Conservation (phyloP, 352 stramenopile genomes). For the Pilasporangium apinafurcum region DNA sequence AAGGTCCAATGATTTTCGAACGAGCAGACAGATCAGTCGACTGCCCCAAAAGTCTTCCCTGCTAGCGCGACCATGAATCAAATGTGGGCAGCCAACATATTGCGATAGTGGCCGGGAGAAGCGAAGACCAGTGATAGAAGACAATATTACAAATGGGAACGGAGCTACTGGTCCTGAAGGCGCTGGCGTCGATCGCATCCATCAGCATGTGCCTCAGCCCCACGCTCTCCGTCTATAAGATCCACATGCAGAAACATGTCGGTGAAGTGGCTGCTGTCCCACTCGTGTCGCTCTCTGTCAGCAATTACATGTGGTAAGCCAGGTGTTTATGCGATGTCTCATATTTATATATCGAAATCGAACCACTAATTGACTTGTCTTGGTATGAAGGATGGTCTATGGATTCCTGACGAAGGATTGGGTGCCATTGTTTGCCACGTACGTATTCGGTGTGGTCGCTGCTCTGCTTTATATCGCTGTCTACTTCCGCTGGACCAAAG, state of each 20-base stretch:
- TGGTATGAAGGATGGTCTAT: slow-evolving; percentile 29
- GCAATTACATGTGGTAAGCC: slow-evolving; percentile 31
- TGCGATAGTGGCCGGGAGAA: too few relatives aligned
- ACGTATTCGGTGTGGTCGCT: slow-evolving; percentile 4
- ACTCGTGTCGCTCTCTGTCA: slow-evolving; percentile 21
- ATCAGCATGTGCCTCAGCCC: slow-evolving; percentile 22
- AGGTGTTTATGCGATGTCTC: too few relatives aligned
- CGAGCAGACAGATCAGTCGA: too few relatives aligned
- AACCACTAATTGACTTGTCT: too few relatives aligned
- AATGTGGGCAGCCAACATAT: too few relatives aligned
- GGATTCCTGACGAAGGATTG: slow-evolving; percentile 19
- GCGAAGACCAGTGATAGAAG: too few relatives aligned
- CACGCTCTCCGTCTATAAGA: slow-evolving; percentile 17
- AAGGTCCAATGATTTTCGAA: too few relatives aligned
- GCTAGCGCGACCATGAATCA: too few relatives aligned
- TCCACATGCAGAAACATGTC: slow-evolving; percentile 15
- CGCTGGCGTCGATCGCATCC: too few relatives aligned
- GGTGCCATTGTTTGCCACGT: slow-evolving; percentile 10
- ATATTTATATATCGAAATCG: too few relatives aligned
- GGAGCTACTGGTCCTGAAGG: slow-evolving; percentile 6
- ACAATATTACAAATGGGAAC: too few relatives aligned
- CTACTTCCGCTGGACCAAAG: slow-evolving; percentile 10
- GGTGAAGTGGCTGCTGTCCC: slow-evolving; percentile 26
- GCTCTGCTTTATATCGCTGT: slow-evolving; percentile 5
- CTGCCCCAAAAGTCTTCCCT: too few relatives aligned